phyloP scores from a whole-genome alignment of 495 filamentous ascomycete species.

The Ramalina intermedia region DNA sequence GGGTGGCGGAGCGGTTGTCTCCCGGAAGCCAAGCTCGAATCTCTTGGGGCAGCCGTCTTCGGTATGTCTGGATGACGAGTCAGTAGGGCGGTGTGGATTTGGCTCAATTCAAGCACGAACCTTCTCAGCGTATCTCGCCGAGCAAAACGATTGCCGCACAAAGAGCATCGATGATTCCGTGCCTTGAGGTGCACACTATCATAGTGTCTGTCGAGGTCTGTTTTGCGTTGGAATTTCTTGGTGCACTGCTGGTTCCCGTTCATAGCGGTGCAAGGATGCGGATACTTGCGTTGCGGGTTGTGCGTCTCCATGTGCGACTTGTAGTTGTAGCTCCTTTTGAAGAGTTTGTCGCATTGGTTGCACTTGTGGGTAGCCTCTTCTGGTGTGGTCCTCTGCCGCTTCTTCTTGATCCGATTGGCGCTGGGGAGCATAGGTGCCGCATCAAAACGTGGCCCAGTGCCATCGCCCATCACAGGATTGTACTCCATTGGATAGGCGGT shows the following conservation, averaged over 20 bases:
- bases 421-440: conserved; percentile 13
- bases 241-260: conserved; percentile 31
- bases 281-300: conserved; percentile 57
- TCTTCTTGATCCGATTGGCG: conserved; percentile 19
- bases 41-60: conserved; percentile 69
- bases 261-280: conserved; percentile 53
- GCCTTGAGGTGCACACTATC: conserved; percentile 72
- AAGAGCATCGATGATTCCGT: conserved; percentile 53
- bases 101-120: conserved; percentile 26
- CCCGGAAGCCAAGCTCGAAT: conserved; percentile 34
- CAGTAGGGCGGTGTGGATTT: conserved; percentile 4
- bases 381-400: conserved; percentile 48
- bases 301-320: conserved; percentile 85
- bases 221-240: conserved; percentile 68
- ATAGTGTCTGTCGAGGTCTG: conserved; percentile 69
- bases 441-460: conserved; percentile 9
- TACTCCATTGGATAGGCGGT: conserved; percentile 6
- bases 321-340: conserved; percentile 81
- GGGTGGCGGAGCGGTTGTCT: conserved; percentile 11
- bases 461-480: conserved; percentile 5
- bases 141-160: conserved; percentile 62
- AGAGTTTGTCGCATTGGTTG: conserved; percentile 60
- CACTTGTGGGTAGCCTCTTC: conserved; percentile 70
- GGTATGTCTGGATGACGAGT: conserved; percentile 43
- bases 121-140: conserved; percentile 72